Evolutionary conservation across 495 filamentous ascomycete genomes (phyloP), one percentile per base, ranked within the genome.

Genomic region (Xylaria castorea): DNA sequence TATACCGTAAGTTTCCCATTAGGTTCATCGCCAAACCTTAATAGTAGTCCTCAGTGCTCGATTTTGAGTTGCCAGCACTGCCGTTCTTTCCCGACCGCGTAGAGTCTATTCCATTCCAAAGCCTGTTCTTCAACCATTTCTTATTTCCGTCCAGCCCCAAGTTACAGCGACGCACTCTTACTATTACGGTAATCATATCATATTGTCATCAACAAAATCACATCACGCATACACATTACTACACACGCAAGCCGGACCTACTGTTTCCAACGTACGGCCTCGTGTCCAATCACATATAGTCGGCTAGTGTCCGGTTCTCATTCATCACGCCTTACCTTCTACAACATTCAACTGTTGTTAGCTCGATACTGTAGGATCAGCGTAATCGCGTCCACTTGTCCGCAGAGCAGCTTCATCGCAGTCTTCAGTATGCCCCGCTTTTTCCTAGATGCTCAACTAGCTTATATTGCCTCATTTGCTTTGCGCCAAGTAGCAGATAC

Each of bases 391-490:
- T 64, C 38, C 61, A 62, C 61, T 27, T 64, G 22, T 44, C 38
- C n/a, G 22, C 61, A 46, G 61, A 25, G 22, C 61, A 64, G n/a
- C 38, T 64, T 64, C 65, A 8, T 67, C 65, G 65, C 46, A 53
- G 44, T 53, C 46, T 64, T 48, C 27, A 27, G 30, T 67, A n/a
- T 14, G 68, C 44, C 68, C 68, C 68, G 68, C 68, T 70, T 70
- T 70, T 67, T 27, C 30, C 5, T 34, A 44, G n/a, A 38, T 48
- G 12, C 27, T 48, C 68, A 70, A 62, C 44, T 70, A 57, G 57
- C 38, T 70, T 62, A 55, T 60, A 46, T 69, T 68, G 51, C 66
- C 66, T 58, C 32, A 58, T 25, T n/a, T 12, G 30, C 63, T 36
- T n/a, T 44, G 9, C 22, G 32, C 65, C 12, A 40, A 44, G 34